Evolutionary conservation across 495 filamentous ascomycete genomes (phyloP).

Genomic region (Evernia prunastri): DNA sequence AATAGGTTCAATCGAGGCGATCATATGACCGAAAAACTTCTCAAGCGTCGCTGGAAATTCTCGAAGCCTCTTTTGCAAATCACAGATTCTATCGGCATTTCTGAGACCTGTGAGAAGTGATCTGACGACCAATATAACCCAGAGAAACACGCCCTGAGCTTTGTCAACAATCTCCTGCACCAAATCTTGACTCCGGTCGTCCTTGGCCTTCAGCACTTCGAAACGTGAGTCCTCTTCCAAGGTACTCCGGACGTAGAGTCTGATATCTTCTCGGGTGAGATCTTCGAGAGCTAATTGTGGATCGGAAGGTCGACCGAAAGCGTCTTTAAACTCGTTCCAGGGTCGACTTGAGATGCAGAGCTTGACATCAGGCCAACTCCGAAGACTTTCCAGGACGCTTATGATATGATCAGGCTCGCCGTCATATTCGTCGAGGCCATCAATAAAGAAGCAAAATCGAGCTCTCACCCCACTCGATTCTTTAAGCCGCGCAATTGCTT

Average conservation of each 20-base stretch:
- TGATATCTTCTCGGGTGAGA: slow-evolving; percentile 32
- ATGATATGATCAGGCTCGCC: slow-evolving; percentile 27
- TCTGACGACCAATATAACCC: slow-evolving; percentile 26
- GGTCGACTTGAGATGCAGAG: slow-evolving; percentile 46
- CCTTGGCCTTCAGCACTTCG: neutral
- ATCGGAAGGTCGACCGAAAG: slow-evolving; percentile 25
- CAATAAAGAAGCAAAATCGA: slow-evolving; percentile 42
- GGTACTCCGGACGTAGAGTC: slow-evolving; percentile 26
- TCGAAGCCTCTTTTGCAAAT: slow-evolving; percentile 15
- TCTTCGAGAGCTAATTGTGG: slow-evolving; percentile 29
- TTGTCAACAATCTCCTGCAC: slow-evolving; percentile 28
- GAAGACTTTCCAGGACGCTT: slow-evolving; percentile 19
- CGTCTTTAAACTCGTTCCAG: slow-evolving; percentile 40
- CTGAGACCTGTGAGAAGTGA: slow-evolving; percentile 20
- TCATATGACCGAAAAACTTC: slow-evolving; percentile 21
- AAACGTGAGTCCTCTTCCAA: slow-evolving; percentile 16
- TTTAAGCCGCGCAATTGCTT: slow-evolving; percentile 18
- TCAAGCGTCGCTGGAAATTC: slow-evolving; percentile 21
- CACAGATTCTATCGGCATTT: slow-evolving; percentile 16
- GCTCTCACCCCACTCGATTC: neutral
- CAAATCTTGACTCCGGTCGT: slow-evolving; percentile 3
- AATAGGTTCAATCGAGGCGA: slow-evolving; percentile 12
- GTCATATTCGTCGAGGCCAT: slow-evolving; percentile 43
- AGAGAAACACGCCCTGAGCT: slow-evolving; percentile 37
- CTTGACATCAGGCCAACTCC: slow-evolving; percentile 33